phyloP scores from a whole-genome alignment of 2,329 filamentous ascomycete genomes.

The Didymella arachidicola region DNA sequence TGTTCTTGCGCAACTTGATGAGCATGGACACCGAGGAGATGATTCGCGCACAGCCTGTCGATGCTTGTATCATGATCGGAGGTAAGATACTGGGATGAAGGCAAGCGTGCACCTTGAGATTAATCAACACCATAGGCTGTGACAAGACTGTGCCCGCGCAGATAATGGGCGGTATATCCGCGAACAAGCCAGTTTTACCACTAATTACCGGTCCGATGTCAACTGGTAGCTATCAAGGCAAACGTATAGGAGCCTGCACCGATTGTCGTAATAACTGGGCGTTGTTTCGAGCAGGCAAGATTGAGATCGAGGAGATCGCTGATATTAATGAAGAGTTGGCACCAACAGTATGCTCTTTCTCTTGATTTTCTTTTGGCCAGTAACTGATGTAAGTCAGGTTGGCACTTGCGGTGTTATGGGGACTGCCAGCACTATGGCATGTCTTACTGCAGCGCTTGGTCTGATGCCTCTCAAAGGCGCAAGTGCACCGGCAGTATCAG shows the following conservation, averaged over 20 bases:
- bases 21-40: constrained; percentile 83
- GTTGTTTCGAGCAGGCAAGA: constrained; percentile 67
- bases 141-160: constrained; percentile 79
- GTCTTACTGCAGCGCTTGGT: constrained; percentile 60
- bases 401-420: constrained; percentile 67
- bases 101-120: background rate
- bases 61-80: constrained; percentile 72
- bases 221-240: constrained; percentile 71
- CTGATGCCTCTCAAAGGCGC: constrained; percentile 63
- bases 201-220: constrained; percentile 78
- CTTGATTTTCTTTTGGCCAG: background rate
- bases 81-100: constrained; percentile 51
- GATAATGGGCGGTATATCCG: constrained; percentile 77
- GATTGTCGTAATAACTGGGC: constrained; percentile 80
- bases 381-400: constrained; percentile 31
- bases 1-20: constrained; percentile 79
- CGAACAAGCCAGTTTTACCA: constrained; percentile 74
- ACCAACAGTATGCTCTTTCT: constrained; percentile 63
- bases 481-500: constrained; percentile 62
- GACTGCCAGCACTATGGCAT: constrained; percentile 66
- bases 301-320: constrained; percentile 76
- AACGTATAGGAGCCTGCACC: constrained; percentile 74
- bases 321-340: constrained; percentile 76
- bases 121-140: constrained; percentile 61
- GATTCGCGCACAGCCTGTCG: constrained; percentile 74